These are phyloP conservation scores for Leptodermis oblonga DNA, from an alignment of 257 asterid genomes.

Conservation along the genomic window DNA sequence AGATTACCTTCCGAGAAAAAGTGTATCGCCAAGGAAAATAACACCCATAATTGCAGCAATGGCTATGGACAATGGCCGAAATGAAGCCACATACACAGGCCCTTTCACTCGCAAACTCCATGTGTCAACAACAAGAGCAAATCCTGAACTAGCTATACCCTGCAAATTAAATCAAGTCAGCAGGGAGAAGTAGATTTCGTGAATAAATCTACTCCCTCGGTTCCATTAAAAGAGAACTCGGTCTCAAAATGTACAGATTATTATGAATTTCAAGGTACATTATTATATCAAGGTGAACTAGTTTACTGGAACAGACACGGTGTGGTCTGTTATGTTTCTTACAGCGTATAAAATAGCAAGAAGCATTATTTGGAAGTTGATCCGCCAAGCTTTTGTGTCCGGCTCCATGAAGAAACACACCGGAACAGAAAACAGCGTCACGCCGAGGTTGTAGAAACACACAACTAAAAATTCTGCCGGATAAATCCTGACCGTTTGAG, in stretches of 20 bases:
- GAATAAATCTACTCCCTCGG: no score
- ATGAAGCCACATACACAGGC: conserved; percentile 28
- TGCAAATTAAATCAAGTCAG: not conserved
- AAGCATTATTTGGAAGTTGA: conserved; percentile 3
- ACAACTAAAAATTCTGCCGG: conserved; percentile 54
- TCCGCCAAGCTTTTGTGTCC: conserved; percentile 23
- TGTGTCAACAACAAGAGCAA: conserved; percentile 16
- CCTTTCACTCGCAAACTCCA: conserved; percentile 26
- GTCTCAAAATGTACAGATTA: no score
- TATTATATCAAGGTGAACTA: no score
- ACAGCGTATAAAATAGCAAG: conserved; percentile 14
- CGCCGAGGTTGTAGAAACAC: conserved; percentile 10
- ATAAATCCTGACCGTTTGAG: conserved; percentile 27
- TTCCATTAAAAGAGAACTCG: no score
- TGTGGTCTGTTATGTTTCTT: no score
- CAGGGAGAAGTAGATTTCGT: not conserved
- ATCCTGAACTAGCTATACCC: conserved; percentile 10
- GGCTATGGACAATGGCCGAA: conserved; percentile 28
- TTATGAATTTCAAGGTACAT: no score
- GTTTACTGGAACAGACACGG: no score
- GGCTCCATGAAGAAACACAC: conserved; percentile 21
- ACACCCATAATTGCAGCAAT: conserved; percentile 29
- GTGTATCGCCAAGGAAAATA: conserved; percentile 21
- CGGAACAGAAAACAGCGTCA: conserved; percentile 17
- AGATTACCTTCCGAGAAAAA: conserved; percentile 25